A percentile compares a stretch with the other conserved stretches of the same genome.
Conservation (phyloP, 805 yeast genomes). For the Saccharomyces eubayanus region DNA sequence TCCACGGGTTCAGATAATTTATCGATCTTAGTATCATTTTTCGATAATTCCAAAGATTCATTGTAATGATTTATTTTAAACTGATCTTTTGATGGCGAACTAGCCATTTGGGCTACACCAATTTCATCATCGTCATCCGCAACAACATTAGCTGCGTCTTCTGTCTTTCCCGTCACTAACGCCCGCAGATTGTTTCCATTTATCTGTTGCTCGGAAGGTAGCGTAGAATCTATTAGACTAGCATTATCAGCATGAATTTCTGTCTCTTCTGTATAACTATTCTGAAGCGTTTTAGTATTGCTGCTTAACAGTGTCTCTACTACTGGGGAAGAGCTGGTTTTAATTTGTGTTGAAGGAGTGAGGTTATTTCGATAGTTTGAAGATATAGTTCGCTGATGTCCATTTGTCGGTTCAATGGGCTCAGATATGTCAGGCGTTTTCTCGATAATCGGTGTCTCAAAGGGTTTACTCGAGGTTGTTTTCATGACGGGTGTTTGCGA, state of each 20-base stretch:
- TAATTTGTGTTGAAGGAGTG: neutral
- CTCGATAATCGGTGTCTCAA: neutral
- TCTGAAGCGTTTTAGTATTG: neutral
- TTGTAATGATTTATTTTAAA: constrained; percentile 5
- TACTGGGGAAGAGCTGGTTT: neutral
- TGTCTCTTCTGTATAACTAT: neutral
- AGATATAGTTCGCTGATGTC: neutral
- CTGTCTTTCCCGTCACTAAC: neutral
- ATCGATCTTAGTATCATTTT: neutral
- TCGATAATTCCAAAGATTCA: constrained; percentile 8
- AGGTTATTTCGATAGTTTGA: neutral
- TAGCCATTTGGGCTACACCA: constrained; percentile 16
- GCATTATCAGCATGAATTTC: neutral
- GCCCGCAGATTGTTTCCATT: neutral
- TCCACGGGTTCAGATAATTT: constrained; percentile 1
- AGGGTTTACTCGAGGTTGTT: neutral
- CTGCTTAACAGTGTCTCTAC: neutral
- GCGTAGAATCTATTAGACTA: neutral
- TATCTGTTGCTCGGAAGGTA: neutral
- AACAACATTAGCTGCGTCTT: neutral
- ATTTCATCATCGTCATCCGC: constrained; percentile 11
- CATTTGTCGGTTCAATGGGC: neutral
- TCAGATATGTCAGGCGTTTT: neutral
- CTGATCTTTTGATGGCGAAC: constrained; percentile 17
- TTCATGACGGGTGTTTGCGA: constrained; percentile 8